These are phyloP conservation scores for Crithidia brevicula DNA, from an alignment of 208 protist species.

Conservation along the genomic window DNA sequence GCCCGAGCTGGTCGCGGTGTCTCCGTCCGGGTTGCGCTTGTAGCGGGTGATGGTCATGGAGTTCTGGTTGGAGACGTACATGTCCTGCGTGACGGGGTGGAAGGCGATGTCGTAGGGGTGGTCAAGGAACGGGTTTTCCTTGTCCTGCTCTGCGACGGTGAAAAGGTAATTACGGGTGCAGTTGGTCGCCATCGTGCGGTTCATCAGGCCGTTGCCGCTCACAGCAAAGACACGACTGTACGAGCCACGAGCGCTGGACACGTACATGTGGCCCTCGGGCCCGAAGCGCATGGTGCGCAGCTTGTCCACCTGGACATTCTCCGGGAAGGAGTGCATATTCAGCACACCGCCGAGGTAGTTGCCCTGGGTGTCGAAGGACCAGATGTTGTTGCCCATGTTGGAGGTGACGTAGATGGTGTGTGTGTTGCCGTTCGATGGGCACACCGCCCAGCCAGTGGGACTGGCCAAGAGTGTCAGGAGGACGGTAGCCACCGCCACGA, in stretches of 20 bases:
- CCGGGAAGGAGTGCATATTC: conserved; percentile 66
- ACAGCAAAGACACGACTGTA: conserved; percentile 90
- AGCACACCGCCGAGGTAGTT: conserved; percentile 81
- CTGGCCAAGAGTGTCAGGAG: conserved; percentile 24
- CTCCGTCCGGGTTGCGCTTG: conserved; percentile 24
- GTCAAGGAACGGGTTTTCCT: conserved; percentile 78
- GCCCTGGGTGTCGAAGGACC: conserved; percentile 83
- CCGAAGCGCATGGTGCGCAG: conserved; percentile 86
- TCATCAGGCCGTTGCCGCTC: conserved; percentile 88
- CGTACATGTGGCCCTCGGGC: conserved; percentile 81
- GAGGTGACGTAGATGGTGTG: conserved; percentile 86
- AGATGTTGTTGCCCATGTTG: conserved; percentile 90
- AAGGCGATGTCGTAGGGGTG: conserved; percentile 89
- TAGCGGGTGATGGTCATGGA: conserved; percentile 82
- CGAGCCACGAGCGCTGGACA: conserved; percentile 78
- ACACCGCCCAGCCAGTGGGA: conserved; percentile 36
- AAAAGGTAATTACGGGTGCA: conserved; percentile 88
- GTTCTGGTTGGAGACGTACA: conserved; percentile 91
- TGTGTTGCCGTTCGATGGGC: conserved; percentile 89
- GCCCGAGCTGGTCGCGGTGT: conserved; percentile 11
- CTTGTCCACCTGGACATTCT: conserved; percentile 76
- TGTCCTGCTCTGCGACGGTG: conserved; percentile 61
- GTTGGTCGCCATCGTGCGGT: conserved; percentile 63
- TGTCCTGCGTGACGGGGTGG: conserved; percentile 62
- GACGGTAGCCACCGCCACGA: conserved; percentile 11